A percentile compares a stretch with the other conserved stretches of the same genome.
Conservation (phyloP, 305 asterid genomes). For the Petunia hybrid region DNA sequence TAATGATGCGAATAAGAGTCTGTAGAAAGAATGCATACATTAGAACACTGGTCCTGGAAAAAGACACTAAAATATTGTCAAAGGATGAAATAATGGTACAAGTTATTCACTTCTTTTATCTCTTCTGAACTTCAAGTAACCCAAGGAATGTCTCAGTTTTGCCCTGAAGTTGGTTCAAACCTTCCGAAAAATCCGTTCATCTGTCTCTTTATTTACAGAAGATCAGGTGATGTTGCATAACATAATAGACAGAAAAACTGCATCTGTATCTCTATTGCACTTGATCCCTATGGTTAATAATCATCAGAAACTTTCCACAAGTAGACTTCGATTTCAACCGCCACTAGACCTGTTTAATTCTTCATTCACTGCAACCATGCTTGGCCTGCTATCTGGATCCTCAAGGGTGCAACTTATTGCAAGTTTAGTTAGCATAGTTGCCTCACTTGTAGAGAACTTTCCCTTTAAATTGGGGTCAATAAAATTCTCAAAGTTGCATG, state of each 20-base stretch:
- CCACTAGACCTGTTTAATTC: constrained; percentile 44
- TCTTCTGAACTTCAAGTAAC: neutral
- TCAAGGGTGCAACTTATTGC: constrained; percentile 79
- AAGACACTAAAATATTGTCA: neutral
- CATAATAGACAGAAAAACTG: neutral
- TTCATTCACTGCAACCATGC: constrained; percentile 59
- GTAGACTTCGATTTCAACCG: neutral
- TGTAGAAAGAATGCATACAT: neutral
- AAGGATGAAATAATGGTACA: neutral
- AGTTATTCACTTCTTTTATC: constrained; percentile 1
- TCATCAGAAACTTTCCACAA: neutral
- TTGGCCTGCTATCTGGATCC: constrained; percentile 69
- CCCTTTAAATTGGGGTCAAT: constrained; percentile 66
- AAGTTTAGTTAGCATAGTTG: constrained; percentile 55
- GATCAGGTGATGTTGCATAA: constrained; percentile 1
- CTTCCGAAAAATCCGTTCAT: constrained; percentile 10
- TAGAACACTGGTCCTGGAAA: neutral
- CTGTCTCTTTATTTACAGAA: constrained; percentile 26
- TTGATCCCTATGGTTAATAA: constrained; percentile 5
- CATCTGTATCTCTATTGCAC: neutral
- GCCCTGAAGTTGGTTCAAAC: neutral
- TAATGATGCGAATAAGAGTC: neutral
- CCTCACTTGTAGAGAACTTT: constrained; percentile 53
- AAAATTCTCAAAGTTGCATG: constrained; percentile 55
- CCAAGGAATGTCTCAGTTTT: neutral